phyloP scores from a whole-genome alignment of 2,329 filamentous ascomycete species.

The Neopestalotiopsis sp. region DNA sequence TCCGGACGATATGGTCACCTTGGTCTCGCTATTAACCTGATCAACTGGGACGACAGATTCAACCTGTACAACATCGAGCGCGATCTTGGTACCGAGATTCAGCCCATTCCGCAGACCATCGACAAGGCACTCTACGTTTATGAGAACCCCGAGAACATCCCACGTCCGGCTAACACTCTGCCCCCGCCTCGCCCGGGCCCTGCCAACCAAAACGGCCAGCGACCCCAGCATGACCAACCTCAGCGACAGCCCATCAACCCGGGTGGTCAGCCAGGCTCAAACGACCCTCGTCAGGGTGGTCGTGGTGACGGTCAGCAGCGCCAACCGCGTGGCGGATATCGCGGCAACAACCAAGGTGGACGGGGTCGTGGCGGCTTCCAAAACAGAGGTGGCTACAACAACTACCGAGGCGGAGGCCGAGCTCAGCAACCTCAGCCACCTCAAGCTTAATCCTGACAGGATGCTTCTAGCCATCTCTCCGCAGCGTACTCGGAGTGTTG shows the following conservation, averaged over 20 bases:
- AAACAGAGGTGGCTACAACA: slow-evolving; percentile 39
- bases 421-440: slow-evolving; percentile 36
- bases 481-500: not conserved
- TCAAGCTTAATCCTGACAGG: slow-evolving; percentile 12
- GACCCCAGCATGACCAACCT: slow-evolving; percentile 34
- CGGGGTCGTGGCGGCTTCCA: slow-evolving; percentile 37
- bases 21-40: slow-evolving; percentile 96
- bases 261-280: slow-evolving; percentile 30
- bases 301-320: slow-evolving; percentile 37
- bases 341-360: slow-evolving; percentile 33
- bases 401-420: slow-evolving; percentile 39
- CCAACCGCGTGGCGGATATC: slow-evolving; percentile 37
- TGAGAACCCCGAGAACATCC: slow-evolving; percentile 93
- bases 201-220: slow-evolving; percentile 31
- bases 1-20: slow-evolving; percentile 97
- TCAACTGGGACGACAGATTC: slow-evolving; percentile 99
- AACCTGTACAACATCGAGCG: slow-evolving; percentile 99
- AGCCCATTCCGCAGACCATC: slow-evolving; percentile 91
- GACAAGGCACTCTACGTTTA: slow-evolving; percentile 99
- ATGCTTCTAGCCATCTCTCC: not conserved
- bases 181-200: slow-evolving; percentile 32
- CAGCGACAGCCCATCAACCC: slow-evolving; percentile 27
- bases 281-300: slow-evolving; percentile 31
- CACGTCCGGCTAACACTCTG: slow-evolving; percentile 70
- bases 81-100: slow-evolving; percentile 95